Evolutionary conservation across 2,329 filamentous ascomycete species (phyloP).

Genomic region (Podosphaera fusca): DNA sequence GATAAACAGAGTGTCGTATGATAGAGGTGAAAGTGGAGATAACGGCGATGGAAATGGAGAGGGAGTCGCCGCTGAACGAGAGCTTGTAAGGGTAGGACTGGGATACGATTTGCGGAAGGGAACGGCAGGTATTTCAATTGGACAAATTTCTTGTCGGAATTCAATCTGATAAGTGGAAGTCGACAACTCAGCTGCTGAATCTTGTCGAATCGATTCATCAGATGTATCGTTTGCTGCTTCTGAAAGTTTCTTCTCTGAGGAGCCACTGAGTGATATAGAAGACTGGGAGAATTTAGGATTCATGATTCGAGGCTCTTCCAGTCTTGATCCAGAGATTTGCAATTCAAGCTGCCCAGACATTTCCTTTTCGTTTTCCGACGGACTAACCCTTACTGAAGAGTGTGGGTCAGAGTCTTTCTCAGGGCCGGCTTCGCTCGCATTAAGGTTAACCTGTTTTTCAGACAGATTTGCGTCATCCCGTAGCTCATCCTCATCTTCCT

Average conservation of each 20-base stretch:
- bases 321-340: constrained; percentile 24
- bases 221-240: constrained; percentile 20
- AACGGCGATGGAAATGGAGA: constrained; percentile 34
- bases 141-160: constrained; percentile 22
- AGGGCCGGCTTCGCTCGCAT: no score
- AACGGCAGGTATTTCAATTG: constrained; percentile 26
- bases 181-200: constrained; percentile 16
- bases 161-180: constrained; percentile 15
- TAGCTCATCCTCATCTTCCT: constrained; percentile 48
- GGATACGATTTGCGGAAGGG: constrained; percentile 21
- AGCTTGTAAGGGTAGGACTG: constrained; percentile 30
- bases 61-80: constrained; percentile 33
- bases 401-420: no score
- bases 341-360: no score
- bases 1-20: constrained; percentile 47
- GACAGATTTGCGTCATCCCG: constrained; percentile 17
- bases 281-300: constrained; percentile 25
- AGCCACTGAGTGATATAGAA: constrained; percentile 27
- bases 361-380: no score
- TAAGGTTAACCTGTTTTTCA: constrained; percentile 10
- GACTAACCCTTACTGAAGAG: no score
- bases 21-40: constrained; percentile 45
- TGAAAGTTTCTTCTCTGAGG: constrained; percentile 22
- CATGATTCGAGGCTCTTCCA: constrained; percentile 18
- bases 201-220: constrained; percentile 17